Base-by-base conservation (phyloP, 73 alveolate species). In the Tetrahymena elliotti region DNA sequence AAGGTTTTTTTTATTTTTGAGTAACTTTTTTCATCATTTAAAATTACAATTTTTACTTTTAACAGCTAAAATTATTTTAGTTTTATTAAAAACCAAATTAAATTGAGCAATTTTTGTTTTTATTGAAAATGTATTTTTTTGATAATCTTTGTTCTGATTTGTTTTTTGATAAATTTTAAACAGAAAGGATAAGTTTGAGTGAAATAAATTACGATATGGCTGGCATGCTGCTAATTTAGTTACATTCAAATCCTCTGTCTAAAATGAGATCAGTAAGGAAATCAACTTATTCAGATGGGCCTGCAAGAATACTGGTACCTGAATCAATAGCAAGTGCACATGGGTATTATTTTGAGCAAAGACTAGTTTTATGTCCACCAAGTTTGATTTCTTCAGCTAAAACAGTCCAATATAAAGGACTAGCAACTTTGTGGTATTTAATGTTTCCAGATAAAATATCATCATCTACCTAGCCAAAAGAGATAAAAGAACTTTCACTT, bases 381-480 rank as follows among this genome's bases (percentile, higher is more conserved):
- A 93, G 93, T 93, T 84, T 93, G 31, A 93, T 93, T 93, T 93
- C 95, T 93, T 93, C 53, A 2, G 92, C 95, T 52, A 9, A 20
- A 93, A 93, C 31, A 38, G 95, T 39, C 95, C 95, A 93, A 40
- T 93, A 93, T 27, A 40, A 40, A 52, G 82, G 41, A 39, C 34
- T 24, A n/a, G 31, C 93, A 22, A 93, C 92, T n/a, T 47, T 93
- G 27, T 93, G 95, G 83, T 93, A 93, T 41, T 39, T 38, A 68
- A 68, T 52, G 31, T 47, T 6, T 39, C 95, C 95, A 52, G 33
- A 22, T 16, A 93, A 20, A 7, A 52, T 1, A 6, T 68, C 38
- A n/a, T 47, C 1, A 93, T 93, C 95, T 40, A 37, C n/a, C 20
- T 83, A 68, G 4, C 95, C 95, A 93, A 93, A 93, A 4, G 83